These are phyloP conservation scores for Xylariaceae sp. DNA, from an alignment of 2,329 filamentous ascomycete species.

Conservation along the genomic window DNA sequence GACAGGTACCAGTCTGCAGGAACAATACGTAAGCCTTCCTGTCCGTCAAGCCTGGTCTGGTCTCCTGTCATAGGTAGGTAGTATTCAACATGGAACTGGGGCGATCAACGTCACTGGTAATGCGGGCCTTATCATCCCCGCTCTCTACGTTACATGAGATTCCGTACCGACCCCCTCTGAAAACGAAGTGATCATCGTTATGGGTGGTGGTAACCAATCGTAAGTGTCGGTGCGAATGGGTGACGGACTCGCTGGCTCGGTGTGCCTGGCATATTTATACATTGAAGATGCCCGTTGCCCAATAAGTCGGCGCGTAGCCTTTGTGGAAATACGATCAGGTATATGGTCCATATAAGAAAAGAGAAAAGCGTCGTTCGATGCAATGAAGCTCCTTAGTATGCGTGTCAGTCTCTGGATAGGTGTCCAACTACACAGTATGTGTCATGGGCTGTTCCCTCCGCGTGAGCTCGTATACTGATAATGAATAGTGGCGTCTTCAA, in stretches of 20 bases:
- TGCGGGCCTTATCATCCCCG: constrained; percentile 7
- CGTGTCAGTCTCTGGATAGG: constrained; percentile 2
- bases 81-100: neutral
- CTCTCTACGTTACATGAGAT: constrained; percentile 7
- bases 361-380: neutral
- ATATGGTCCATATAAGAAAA: too few species aligned
- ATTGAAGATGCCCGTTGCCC: too few species aligned
- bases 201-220: neutral
- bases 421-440: constrained; percentile 15
- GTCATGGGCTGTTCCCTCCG: neutral
- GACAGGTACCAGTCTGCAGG: too few species aligned
- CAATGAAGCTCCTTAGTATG: constrained; percentile 3
- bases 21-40: too few species aligned
- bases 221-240: too few species aligned
- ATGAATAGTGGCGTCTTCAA: constrained; percentile 14
- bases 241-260: too few species aligned
- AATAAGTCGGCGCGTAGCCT: too few species aligned
- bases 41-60: too few species aligned
- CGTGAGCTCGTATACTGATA: constrained; percentile 5
- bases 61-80: too few species aligned
- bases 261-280: too few species aligned
- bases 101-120: neutral
- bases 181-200: constrained; percentile 2
- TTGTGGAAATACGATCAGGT: too few species aligned
- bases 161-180: neutral